Evolutionary conservation across 306 rosid genomes (phyloP), one percentile per base, ranked within the genome.

Genomic region (Aeschynomene evenia): DNA sequence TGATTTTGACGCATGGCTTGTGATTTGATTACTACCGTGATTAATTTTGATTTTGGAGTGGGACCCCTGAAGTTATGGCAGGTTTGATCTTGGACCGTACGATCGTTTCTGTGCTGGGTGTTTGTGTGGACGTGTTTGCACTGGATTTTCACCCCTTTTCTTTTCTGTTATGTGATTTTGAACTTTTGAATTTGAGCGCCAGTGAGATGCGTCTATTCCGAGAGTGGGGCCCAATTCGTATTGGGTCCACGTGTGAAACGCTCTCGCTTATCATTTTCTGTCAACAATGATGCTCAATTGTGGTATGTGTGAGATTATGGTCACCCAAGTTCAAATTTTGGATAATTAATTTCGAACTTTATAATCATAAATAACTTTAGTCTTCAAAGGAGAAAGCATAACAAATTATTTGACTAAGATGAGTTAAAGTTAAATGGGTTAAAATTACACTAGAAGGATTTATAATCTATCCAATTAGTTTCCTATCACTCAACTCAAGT

Each of bases 101-200:
- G 58, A 76, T 67, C 7, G 21, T 22, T 11, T n/a, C 1, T 10
- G 5, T 31, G 14, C 55, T 0, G 8, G 33, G 68, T 59, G 36
- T 2, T 20, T 3, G 7, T 3, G 66, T 64, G 68, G 52, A 22
- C 5, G 23, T 22, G 28, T 26, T 42, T 52, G 42, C 57, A 82
- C 13, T 45, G 48, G 34, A 82, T 73, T 16, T 6, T 4, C 20
- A 0, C 6, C 11, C 4, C 19, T 7, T 63, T 55, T 11, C 1
- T 46, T 10, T 2, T 26, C 52, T 0, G 18, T 10, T 39, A 15
- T 15, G 0, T 1, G 36, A 26, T 58, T 79, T 68, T 37, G 43
- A 75, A 71, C 11, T 52, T 79, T 71, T 66, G 81, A 68, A 75
- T 82, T 75, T 7, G 22, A 51, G 83, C 86, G 78, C 76, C 78